Percentiles rank a stretch among this genome's conserved stretches.
phyloP scores from a whole-genome alignment of 2,329 filamentous ascomycete genomes.

The Pseudogymnoascus sp. region DNA sequence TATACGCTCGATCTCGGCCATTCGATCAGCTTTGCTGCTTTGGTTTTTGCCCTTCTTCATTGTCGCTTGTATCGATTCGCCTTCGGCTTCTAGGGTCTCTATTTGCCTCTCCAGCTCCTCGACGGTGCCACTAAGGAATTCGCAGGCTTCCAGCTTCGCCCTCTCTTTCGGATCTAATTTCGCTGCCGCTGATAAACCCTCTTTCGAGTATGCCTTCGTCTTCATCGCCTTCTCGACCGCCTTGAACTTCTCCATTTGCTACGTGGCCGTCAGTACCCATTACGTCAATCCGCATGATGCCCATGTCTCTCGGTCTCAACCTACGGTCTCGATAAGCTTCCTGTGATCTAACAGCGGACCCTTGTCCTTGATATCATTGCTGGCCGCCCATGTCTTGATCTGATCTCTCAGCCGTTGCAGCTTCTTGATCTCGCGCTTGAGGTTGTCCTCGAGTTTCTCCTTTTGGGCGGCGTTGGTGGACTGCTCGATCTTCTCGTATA shows the following conservation, averaged over 20 bases:
- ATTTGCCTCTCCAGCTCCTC: conserved; percentile 93
- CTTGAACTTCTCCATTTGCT: conserved; percentile 99
- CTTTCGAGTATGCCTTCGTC: conserved; percentile 98
- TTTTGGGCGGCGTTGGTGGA: conserved; percentile 91
- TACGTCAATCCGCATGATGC: conserved; percentile 13
- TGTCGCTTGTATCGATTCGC: conserved; percentile 76
- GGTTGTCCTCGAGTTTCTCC: conserved; percentile 94
- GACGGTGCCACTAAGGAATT: conserved; percentile 81
- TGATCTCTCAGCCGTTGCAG: conserved; percentile 93
- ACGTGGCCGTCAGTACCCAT: conserved; percentile 28
- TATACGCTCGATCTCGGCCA: conserved; percentile 75
- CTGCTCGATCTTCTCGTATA: conserved; percentile 96
- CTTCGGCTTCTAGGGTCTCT: conserved; percentile 84
- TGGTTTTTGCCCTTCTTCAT: conserved; percentile 96
- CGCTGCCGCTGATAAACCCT: conserved; percentile 83
- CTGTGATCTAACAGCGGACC: conserved; percentile 87
- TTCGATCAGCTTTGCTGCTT: conserved; percentile 72
- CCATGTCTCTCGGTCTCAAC: conserved; percentile 16
- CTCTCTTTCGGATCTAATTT: conserved; percentile 97
- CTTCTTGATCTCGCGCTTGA: conserved; percentile 99
- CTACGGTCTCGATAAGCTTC: conserved; percentile 95
- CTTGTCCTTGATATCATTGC: conserved; percentile 99
- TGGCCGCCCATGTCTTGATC: conserved; percentile 98
- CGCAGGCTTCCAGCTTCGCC: conserved; percentile 80
- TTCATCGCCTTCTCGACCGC: conserved; percentile 99